Evolutionary conservation across 2,329 filamentous ascomycete genomes (phyloP).

Genomic region (Sporothrix protearum): DNA sequence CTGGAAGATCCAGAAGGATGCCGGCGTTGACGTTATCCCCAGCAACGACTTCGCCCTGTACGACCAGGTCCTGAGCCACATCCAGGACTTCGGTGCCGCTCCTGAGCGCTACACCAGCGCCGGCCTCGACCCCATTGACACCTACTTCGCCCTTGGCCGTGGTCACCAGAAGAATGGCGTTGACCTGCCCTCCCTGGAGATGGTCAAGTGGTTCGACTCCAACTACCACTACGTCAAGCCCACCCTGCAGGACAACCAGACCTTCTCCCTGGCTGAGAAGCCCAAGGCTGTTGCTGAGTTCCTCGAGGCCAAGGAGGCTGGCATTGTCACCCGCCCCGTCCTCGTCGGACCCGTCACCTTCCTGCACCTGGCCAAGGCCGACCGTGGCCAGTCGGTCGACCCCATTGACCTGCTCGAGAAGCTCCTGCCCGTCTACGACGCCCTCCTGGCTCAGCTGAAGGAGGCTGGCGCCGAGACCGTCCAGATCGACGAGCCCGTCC

Average conservation of each 20-base stretch:
- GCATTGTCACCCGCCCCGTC: constrained; percentile 88
- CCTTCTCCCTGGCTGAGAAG: constrained; percentile 80
- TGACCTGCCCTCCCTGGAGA: constrained; percentile 92
- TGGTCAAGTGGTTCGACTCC: constrained; percentile 99
- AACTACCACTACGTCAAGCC: constrained; percentile 99
- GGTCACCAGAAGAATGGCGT: constrained; percentile 93
- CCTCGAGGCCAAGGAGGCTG: constrained; percentile 96
- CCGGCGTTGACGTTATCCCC: constrained; percentile 94
- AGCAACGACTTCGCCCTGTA: constrained; percentile 99
- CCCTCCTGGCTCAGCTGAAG: constrained; percentile 92
- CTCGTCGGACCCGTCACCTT: constrained; percentile 95
- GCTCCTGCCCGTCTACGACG: constrained; percentile 89
- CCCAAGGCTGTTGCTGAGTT: constrained; percentile 95
- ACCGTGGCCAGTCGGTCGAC: constrained; percentile 88
- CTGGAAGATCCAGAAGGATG: constrained; percentile 99
- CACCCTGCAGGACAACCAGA: constrained; percentile 93
- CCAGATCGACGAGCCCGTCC: constrained; percentile 96
- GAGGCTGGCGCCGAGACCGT: constrained; percentile 91
- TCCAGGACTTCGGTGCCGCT: constrained; percentile 91
- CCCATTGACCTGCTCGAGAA: constrained; percentile 92
- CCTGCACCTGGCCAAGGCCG: constrained; percentile 95
- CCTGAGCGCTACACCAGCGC: constrained; percentile 92
- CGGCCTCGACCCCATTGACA: constrained; percentile 81
- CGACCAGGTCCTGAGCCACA: constrained; percentile 96
- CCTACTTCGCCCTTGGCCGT: constrained; percentile 99